Conservation (phyloP, 768 basidiomycete genomes). For the Psilocybe azurescens region DNA sequence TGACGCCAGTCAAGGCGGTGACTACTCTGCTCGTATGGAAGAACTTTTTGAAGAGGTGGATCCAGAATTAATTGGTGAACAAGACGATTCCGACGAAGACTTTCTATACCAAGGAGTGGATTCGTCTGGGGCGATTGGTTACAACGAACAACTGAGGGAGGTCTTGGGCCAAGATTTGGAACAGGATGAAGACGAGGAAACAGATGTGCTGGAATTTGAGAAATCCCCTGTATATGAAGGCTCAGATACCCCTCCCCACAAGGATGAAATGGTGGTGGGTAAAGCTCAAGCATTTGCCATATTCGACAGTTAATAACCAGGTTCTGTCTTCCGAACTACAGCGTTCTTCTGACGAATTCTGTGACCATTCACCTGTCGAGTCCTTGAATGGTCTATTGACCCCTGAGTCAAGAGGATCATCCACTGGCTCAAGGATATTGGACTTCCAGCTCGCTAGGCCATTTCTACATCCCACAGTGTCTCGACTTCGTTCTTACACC, state of each 20-base stretch:
- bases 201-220: constrained; percentile 48
- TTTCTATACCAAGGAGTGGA: constrained; percentile 82
- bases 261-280: constrained; percentile 37
- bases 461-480: constrained; percentile 77
- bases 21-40: constrained; percentile 73
- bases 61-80: constrained; percentile 28
- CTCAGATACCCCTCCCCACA: constrained; percentile 24
- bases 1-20: constrained; percentile 44
- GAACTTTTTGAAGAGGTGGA: constrained; percentile 60
- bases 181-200: constrained; percentile 42
- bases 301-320: not conserved
- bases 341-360: constrained; percentile 41
- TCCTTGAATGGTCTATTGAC: constrained; percentile 42
- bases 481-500: constrained; percentile 76
- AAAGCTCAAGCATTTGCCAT: not conserved
- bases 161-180: constrained; percentile 68
- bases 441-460: constrained; percentile 52
- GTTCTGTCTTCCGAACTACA: constrained; percentile 17
- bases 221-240: constrained; percentile 47
- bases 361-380: constrained; percentile 41
- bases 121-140: constrained; percentile 55
- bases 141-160: constrained; percentile 72
- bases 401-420: constrained; percentile 42
- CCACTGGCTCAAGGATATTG: constrained; percentile 36
- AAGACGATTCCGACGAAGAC: constrained; percentile 49